Evolutionary conservation across 2,329 filamentous ascomycete species (phyloP), one percentile per base, ranked within the genome.

Genomic region (Botrytis fragariae): DNA sequence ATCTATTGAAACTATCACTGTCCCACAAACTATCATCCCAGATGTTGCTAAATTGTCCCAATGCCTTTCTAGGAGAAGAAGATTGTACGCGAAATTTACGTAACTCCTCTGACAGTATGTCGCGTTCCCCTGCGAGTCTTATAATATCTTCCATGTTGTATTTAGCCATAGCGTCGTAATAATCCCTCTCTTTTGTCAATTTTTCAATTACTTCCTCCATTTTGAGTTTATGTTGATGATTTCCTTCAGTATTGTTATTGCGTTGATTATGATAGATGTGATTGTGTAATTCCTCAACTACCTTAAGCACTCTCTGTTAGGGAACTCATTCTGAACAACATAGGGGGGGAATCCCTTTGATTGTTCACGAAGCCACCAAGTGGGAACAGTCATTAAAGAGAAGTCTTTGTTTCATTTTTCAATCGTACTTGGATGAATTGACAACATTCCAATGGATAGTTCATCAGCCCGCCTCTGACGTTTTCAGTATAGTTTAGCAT

Each of bases 11-110:
- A 51, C 45, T 51, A 0, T 25, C 45, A 4, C 5, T 4, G 48
- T 51, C 48, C 1, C 0, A 0, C 22, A 51, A 9, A 51, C 3
- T 12, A 5, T 12, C 0, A 5, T 5, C 9, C 22, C 45, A 45
- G 39, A 16, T 10, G 12, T 16, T 14, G 12, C 9, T 4, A 42
- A 42, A 42, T 2, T 2, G 1, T 2, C 3, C 0, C 12, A 42
- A 42, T 42, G 9, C 25, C 12, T 16, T n/a, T n/a, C n/a, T n/a
- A 7, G 2, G 12, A n/a, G 54, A 18, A 10, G 7, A 1, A 22
- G 29, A 2, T 35, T 12, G 4, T 20, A 5, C 18, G 29, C 29
- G 57, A 22, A 60, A 22, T 35, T 35, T 60, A 8, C 57, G 32
- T 25, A 60, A 20, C 18, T 10, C 10, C 32, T 60, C 57, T 32